Evolutionary conservation across 768 basidiomycete species (phyloP).

Genomic region (Cystobasidium tubakii): DNA sequence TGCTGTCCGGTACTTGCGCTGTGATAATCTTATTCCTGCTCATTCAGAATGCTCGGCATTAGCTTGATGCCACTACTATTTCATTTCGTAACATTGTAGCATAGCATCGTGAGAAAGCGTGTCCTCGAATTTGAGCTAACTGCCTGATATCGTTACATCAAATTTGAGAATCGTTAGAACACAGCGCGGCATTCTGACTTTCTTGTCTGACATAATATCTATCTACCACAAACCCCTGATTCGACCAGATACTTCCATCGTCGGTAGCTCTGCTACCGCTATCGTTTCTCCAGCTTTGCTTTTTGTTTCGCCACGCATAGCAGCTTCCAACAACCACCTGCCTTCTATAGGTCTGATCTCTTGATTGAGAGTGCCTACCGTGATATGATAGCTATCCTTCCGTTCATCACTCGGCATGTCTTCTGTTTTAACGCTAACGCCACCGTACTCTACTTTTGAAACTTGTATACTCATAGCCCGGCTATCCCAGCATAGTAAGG

Average conservation of each 20-base stretch:
- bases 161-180: neutral
- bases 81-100: neutral
- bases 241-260: slow-evolving; percentile 15
- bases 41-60: slow-evolving; percentile 71
- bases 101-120: neutral
- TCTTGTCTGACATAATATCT: too few relatives aligned
- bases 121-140: neutral
- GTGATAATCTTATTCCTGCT: slow-evolving; percentile 69
- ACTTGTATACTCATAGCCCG: slow-evolving; percentile 75
- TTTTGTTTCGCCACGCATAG: slow-evolving; percentile 50
- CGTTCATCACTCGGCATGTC: slow-evolving; percentile 51
- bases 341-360: slow-evolving; percentile 65
- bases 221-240: slow-evolving; percentile 15
- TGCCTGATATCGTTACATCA: neutral
- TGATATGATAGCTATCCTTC: slow-evolving; percentile 65
- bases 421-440: slow-evolving; percentile 45
- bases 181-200: neutral
- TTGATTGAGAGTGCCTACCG: slow-evolving; percentile 65
- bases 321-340: slow-evolving; percentile 59
- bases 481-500: slow-evolving; percentile 65
- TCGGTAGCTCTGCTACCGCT: slow-evolving; percentile 40
- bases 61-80: neutral
- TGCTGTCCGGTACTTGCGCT: slow-evolving; percentile 61
- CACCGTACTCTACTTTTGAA: slow-evolving; percentile 56
- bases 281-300: slow-evolving; percentile 42